Percentiles rank a stretch among this genome's conserved stretches.
Evolutionary conservation across 306 rosid genomes (phyloP).

Genomic region (Quercus rubra): DNA sequence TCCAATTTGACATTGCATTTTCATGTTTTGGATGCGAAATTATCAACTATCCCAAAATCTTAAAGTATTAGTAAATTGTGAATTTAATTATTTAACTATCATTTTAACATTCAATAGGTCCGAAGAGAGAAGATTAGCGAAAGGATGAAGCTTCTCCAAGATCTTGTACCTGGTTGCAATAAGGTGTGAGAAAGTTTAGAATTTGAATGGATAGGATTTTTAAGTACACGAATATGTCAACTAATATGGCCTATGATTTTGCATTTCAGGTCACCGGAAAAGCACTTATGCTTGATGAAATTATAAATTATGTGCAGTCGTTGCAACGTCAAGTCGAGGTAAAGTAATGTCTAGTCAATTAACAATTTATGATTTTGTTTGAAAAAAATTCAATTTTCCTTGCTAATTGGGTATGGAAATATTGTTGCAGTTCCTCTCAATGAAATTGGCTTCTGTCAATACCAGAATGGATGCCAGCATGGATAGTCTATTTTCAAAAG

Average conservation of each 20-base stretch:
- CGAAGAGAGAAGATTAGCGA: slow-evolving; percentile 97
- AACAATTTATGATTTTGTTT: slow-evolving; percentile 17
- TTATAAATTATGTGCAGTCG: slow-evolving; percentile 96
- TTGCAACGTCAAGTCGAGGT: slow-evolving; percentile 98
- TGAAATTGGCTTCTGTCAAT: slow-evolving; percentile 90
- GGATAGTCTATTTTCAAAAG: slow-evolving; percentile 70
- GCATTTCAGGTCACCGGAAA: slow-evolving; percentile 79
- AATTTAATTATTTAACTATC: no score
- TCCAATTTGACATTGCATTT: slow-evolving; percentile 19
- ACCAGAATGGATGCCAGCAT: slow-evolving; percentile 72
- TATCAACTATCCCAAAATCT: no score
- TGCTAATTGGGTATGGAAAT: slow-evolving; percentile 23
- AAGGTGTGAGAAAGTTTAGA: slow-evolving; percentile 45
- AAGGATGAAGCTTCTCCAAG: slow-evolving; percentile 95
- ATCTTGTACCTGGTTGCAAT: slow-evolving; percentile 96
- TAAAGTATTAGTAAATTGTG: no score
- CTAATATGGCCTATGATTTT: slow-evolving; percentile 18
- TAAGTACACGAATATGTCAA: background rate
- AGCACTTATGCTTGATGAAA: slow-evolving; percentile 97
- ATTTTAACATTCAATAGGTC: slow-evolving; percentile 38
- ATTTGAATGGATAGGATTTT: background rate
- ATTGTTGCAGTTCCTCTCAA: slow-evolving; percentile 72
- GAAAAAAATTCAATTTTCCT: slow-evolving; percentile 26
- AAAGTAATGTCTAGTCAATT: slow-evolving; percentile 25
- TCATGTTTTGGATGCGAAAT: background rate